These are phyloP conservation scores for Passiflora organensis DNA, from an alignment of 345 rosid genomes.

Conservation along the genomic window DNA sequence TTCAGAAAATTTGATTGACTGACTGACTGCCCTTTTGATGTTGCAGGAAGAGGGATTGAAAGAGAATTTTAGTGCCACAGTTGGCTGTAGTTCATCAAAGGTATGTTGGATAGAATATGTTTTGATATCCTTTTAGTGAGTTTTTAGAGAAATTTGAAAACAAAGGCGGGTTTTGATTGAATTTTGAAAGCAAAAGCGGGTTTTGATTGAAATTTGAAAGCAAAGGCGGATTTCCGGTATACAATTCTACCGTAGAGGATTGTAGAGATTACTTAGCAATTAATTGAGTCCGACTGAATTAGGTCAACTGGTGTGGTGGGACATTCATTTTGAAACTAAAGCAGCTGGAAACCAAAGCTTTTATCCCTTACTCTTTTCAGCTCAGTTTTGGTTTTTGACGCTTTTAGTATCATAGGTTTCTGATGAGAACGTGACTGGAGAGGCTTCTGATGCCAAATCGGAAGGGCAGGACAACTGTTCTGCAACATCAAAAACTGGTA, in stretches of 20 bases:
- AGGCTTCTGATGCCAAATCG: conserved; percentile 23
- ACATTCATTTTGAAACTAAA: background rate
- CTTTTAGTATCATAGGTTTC: conserved; percentile 26
- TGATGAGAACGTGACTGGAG: conserved; percentile 36
- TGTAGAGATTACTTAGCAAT: background rate
- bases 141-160: background rate
- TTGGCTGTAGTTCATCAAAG: conserved; percentile 42
- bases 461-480: conserved; percentile 50
- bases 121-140: background rate
- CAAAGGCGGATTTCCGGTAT: background rate
- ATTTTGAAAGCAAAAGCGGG: background rate
- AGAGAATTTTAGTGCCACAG: conserved; percentile 34
- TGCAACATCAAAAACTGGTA: conserved; percentile 51
- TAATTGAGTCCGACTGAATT: background rate
- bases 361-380: background rate
- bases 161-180: background rate
- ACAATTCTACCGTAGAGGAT: no score
- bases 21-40: background rate
- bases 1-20: background rate
- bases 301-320: background rate
- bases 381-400: background rate
- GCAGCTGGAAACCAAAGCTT: background rate
- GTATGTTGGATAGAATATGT: conserved; percentile 40
- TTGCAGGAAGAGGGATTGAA: conserved; percentile 57
- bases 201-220: no score